Evolutionary conservation across 2,329 filamentous ascomycete genomes (phyloP).

Genomic region (Dendrostoma leiphaemia): DNA sequence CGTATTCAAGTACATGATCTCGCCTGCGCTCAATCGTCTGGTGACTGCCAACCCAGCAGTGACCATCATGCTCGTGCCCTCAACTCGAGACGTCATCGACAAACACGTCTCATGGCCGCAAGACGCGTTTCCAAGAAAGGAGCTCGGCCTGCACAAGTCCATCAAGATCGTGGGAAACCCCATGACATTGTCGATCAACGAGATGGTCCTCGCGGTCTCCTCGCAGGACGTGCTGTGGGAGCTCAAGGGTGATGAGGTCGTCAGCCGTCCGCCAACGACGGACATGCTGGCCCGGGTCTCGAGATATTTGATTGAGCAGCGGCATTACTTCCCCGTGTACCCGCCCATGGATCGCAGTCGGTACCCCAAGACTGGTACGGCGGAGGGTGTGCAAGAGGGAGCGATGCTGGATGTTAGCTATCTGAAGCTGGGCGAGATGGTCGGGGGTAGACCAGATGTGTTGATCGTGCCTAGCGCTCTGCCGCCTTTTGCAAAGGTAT

Average conservation of each 20-base stretch:
- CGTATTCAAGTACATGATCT: slow-evolving; percentile 79
- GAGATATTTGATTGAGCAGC: slow-evolving; percentile 79
- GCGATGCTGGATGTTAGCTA: slow-evolving; percentile 81
- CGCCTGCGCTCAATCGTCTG: slow-evolving; percentile 69
- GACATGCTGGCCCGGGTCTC: slow-evolving; percentile 71
- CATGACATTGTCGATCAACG: slow-evolving; percentile 85
- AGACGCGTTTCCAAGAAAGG: slow-evolving; percentile 61
- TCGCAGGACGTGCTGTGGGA: slow-evolving; percentile 84
- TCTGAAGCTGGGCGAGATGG: slow-evolving; percentile 86
- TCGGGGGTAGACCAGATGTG: slow-evolving; percentile 81
- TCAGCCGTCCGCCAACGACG: slow-evolving; percentile 53
- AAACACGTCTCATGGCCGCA: slow-evolving; percentile 85
- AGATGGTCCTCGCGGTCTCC: slow-evolving; percentile 77
- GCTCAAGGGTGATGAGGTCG: slow-evolving; percentile 70
- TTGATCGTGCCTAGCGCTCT: slow-evolving; percentile 79
- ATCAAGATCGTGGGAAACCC: slow-evolving; percentile 79
- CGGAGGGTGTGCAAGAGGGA: slow-evolving; percentile 62
- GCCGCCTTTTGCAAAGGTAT: slow-evolving; percentile 84
- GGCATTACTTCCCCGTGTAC: slow-evolving; percentile 88
- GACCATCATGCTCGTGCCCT: slow-evolving; percentile 80
- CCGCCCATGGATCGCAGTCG: slow-evolving; percentile 71
- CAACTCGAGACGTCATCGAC: slow-evolving; percentile 75
- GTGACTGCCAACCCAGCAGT: slow-evolving; percentile 68
- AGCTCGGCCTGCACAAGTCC: slow-evolving; percentile 76
- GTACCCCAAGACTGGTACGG: slow-evolving; percentile 63